These are phyloP conservation scores for Podospora fimiseda DNA, from an alignment of 495 filamentous ascomycete species.

Conservation along the genomic window DNA sequence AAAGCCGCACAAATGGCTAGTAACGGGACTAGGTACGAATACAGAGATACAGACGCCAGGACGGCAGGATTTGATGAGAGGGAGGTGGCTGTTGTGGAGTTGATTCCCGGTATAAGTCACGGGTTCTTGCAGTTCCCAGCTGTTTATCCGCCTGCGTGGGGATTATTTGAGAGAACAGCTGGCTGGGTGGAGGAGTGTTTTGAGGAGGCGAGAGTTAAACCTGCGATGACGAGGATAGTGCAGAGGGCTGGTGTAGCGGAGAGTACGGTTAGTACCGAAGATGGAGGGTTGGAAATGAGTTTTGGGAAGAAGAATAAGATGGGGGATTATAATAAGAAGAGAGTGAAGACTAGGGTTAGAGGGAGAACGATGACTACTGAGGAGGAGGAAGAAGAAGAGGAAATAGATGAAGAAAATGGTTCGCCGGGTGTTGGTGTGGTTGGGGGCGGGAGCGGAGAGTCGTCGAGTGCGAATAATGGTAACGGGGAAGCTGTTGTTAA, in stretches of 20 bases:
- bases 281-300: constrained; percentile 61
- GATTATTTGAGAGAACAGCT: constrained; percentile 66
- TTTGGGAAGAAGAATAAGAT: constrained; percentile 34
- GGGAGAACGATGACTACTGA: neutral
- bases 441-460: neutral
- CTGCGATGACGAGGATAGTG: constrained; percentile 21
- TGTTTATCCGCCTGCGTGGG: constrained; percentile 81
- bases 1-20: constrained; percentile 56
- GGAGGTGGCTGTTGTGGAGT: constrained; percentile 69
- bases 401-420: neutral
- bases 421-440: neutral
- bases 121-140: constrained; percentile 88
- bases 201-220: constrained; percentile 33
- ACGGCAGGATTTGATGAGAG: constrained; percentile 59
- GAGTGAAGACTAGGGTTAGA: constrained; percentile 5
- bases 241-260: constrained; percentile 15
- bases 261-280: constrained; percentile 1
- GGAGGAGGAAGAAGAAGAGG: constrained; percentile 3
- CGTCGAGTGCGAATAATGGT: neutral
- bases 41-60: constrained; percentile 22
- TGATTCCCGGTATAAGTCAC: constrained; percentile 84
- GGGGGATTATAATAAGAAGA: neutral
- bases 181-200: constrained; percentile 75
- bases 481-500: neutral
- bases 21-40: constrained; percentile 22